Percentiles rank a stretch among this genome's conserved stretches.
Evolutionary conservation across 768 basidiomycete species (phyloP).

Genomic region (Boletus reticuloceps): DNA sequence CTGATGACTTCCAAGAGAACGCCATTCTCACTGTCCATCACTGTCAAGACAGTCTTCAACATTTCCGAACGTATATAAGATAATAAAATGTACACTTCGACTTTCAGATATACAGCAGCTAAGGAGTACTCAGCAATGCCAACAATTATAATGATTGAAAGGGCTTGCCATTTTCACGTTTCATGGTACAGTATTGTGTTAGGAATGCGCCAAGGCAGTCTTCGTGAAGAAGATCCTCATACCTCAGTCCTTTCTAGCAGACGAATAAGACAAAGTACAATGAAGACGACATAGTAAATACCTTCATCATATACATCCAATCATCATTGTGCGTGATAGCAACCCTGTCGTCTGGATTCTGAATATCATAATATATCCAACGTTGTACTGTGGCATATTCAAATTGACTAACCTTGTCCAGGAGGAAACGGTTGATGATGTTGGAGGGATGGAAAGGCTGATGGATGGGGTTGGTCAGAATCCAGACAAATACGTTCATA

Average conservation of each 20-base stretch:
- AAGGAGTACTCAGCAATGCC: background rate
- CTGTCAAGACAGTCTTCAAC: background rate
- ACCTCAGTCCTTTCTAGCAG: too few relatives aligned
- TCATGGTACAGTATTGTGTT: background rate
- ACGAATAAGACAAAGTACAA: too few relatives aligned
- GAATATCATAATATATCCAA: background rate
- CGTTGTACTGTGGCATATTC: background rate
- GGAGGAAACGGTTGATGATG: background rate
- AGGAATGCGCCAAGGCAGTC: background rate
- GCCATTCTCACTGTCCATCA: background rate
- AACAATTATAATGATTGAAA: too few relatives aligned
- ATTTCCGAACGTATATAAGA: too few relatives aligned
- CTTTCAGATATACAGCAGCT: background rate
- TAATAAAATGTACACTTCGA: background rate
- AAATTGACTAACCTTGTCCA: background rate
- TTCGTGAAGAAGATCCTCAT: background rate
- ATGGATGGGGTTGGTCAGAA: background rate
- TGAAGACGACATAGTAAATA: too few relatives aligned
- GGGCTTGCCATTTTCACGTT: too few relatives aligned
- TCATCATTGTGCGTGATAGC: too few relatives aligned
- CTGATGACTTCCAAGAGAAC: too few relatives aligned
- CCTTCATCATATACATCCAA: too few relatives aligned
- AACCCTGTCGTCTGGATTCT: background rate
- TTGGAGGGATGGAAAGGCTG: slow-evolving; percentile 3
- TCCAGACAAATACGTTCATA: background rate